A percentile compares a stretch with the other conserved stretches of the same genome.
These are phyloP conservation scores for Chaetomidium leptoderma DNA, from an alignment of 495 filamentous ascomycete species.

Conservation along the genomic window DNA sequence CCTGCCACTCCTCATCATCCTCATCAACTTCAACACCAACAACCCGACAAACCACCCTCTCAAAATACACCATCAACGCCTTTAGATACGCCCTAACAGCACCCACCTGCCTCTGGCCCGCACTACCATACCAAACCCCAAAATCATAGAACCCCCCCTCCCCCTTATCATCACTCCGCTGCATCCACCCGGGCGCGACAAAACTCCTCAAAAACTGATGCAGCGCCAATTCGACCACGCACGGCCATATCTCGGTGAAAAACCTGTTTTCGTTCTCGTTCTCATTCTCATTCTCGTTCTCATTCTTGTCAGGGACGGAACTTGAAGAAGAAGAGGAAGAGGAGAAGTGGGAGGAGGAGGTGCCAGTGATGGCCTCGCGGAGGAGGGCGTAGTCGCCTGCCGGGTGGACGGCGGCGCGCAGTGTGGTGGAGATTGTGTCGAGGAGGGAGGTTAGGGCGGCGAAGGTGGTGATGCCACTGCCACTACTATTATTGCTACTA, in stretches of 20 bases:
- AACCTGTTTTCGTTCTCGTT: too few relatives aligned
- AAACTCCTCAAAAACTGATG: slow-evolving; percentile 27
- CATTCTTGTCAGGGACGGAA: too few relatives aligned
- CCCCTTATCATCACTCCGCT: slow-evolving; percentile 16
- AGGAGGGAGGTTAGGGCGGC: slow-evolving; percentile 41
- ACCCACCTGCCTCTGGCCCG: slow-evolving; percentile 19
- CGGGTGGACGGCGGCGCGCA: slow-evolving; percentile 5
- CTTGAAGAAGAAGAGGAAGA: too few relatives aligned
- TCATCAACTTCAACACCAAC: background rate
- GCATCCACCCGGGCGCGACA: slow-evolving; percentile 9
- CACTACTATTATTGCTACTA: too few relatives aligned
- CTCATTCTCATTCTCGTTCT: too few relatives aligned
- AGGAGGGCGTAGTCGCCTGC: slow-evolving; percentile 15
- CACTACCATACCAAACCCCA: slow-evolving; percentile 24
- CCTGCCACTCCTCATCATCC: slow-evolving; percentile 6
- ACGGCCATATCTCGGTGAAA: background rate
- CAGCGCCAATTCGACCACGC: slow-evolving; percentile 9
- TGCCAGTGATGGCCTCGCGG: background rate
- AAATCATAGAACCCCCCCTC: slow-evolving; percentile 26
- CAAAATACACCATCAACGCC: slow-evolving; percentile 20
- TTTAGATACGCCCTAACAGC: slow-evolving; percentile 20
- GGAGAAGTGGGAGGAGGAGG: too few relatives aligned
- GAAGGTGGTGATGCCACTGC: slow-evolving; percentile 44
- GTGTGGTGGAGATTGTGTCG: slow-evolving; percentile 31
- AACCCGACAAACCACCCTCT: background rate